Base-by-base conservation (phyloP, 768 basidiomycete species). In the Tephrocybe rancida region DNA sequence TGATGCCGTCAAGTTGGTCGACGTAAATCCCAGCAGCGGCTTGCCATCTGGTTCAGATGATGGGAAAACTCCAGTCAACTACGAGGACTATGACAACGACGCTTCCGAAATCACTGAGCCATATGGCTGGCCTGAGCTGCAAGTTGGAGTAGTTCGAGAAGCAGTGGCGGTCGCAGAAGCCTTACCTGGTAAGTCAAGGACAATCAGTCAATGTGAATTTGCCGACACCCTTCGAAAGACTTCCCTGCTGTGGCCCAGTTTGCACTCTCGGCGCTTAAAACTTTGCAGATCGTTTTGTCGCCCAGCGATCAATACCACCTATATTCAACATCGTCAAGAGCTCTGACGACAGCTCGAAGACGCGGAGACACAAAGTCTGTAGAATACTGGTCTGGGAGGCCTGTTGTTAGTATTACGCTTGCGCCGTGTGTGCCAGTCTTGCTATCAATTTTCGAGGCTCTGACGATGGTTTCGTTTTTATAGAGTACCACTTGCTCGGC, bases 71-170 rank as follows among this genome's bases (percentile, higher is more conserved):
- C 29, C 48, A 22, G 39, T 44, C 22, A 53, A 22, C 46, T 44
- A 52, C 24, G 58, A 59, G 60, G 42, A 60, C 21, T 68, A 67
- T 26, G 79, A 78, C 50, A 75, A 78, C 43, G 79, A 80, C 48
- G 70, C 72, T 0, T 54, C 73, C 29, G 69, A 72, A 18, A 66
- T 72, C 26, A 73, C 70, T 22, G 83, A 85, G 57, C 70, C 80
- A 4, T 91, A 86, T 65, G 97, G 97, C 3, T 98, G 96, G 96
- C 88, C 95, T 2, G 92, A 95, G 67, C 74, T 99, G 35, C 96
- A 97, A 73, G 83, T 98, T 16, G 94, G 93, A 21, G 85, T 95
- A n/a, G 78, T 98, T 19, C 83, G 93, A 32, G 97, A 98, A 67
- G 92, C 94, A 0, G 86, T 98, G 19, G 87, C 90, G 0, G 86